Percentiles rank a stretch among this genome's conserved stretches.
These are phyloP conservation scores for Ambrosia trifida DNA, from an alignment of 129 eudicot genomes.

Conservation along the genomic window DNA sequence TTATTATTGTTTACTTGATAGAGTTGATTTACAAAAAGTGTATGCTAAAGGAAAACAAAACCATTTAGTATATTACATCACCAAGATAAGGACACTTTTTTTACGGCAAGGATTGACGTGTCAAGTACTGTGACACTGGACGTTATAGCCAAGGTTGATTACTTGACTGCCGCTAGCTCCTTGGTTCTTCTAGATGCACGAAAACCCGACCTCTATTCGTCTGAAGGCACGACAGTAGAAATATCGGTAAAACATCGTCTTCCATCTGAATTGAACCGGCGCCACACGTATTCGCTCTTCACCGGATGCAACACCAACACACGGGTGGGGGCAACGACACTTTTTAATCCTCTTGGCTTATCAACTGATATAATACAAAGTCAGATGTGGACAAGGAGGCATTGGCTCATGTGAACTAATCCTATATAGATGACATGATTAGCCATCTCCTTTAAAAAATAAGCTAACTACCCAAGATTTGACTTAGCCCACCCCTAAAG, in stretches of 20 bases:
- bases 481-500: conserved; percentile 4
- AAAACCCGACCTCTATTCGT: too few relatives aligned
- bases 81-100: too few relatives aligned
- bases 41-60: neutral
- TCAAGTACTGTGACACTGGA: too few relatives aligned
- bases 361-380: neutral
- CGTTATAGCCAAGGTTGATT: too few relatives aligned
- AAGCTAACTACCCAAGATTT: conserved; percentile 18
- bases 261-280: too few relatives aligned
- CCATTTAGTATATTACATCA: neutral
- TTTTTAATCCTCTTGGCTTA: neutral
- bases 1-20: neutral
- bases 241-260: too few relatives aligned
- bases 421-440: conserved; percentile 21
- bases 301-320: too few relatives aligned
- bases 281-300: too few relatives aligned
- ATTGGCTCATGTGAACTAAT: conserved; percentile 10
- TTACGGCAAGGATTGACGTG: too few relatives aligned
- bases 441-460: conserved; percentile 19
- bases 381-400: neutral
- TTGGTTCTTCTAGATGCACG: too few relatives aligned
- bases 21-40: neutral
- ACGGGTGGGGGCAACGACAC: neutral
- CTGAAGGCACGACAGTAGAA: too few relatives aligned
- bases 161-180: too few relatives aligned